phyloP scores from a whole-genome alignment of 148 eudicot genomes.

The Heliosperma pusillum region DNA sequence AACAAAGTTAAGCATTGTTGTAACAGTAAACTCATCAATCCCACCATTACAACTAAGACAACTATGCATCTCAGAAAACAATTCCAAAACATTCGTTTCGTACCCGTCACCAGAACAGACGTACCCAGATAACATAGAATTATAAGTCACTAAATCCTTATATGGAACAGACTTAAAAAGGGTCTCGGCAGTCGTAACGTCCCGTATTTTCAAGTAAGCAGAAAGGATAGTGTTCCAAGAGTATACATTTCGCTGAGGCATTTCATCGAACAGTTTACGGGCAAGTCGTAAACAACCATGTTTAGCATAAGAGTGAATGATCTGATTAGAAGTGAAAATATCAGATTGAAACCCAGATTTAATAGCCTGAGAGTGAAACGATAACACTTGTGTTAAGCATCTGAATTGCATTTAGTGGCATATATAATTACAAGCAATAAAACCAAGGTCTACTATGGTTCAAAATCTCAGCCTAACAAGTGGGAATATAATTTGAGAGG shows the following conservation, averaged over 20 bases:
- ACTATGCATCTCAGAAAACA: slow-evolving; percentile 53
- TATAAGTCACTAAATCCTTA: slow-evolving; percentile 76
- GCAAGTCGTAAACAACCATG: slow-evolving; percentile 44
- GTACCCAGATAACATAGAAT: slow-evolving; percentile 72
- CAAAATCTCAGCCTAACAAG: too few relatives aligned
- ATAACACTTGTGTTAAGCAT: slow-evolving; percentile 43
- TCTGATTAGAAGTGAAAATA: slow-evolving; percentile 44
- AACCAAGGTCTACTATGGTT: neutral
- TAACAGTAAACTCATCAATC: slow-evolving; percentile 67
- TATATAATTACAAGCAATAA: neutral
- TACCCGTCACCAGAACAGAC: slow-evolving; percentile 45
- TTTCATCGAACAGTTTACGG: slow-evolving; percentile 72
- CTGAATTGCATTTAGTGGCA: slow-evolving; percentile 28
- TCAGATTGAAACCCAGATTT: slow-evolving; percentile 38
- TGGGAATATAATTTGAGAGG: too few relatives aligned
- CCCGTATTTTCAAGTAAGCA: slow-evolving; percentile 47
- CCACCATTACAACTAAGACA: slow-evolving; percentile 19
- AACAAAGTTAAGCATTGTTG: slow-evolving; percentile 66
- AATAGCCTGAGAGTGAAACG: slow-evolving; percentile 37
- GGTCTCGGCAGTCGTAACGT: slow-evolving; percentile 39
- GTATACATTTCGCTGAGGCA: slow-evolving; percentile 71
- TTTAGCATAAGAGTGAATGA: slow-evolving; percentile 46
- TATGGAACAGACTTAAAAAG: slow-evolving; percentile 46
- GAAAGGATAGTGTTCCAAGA: slow-evolving; percentile 83
- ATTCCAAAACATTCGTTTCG: slow-evolving; percentile 42